phyloP scores from a whole-genome alignment of 768 basidiomycete genomes.

The Serendipita sp. region DNA sequence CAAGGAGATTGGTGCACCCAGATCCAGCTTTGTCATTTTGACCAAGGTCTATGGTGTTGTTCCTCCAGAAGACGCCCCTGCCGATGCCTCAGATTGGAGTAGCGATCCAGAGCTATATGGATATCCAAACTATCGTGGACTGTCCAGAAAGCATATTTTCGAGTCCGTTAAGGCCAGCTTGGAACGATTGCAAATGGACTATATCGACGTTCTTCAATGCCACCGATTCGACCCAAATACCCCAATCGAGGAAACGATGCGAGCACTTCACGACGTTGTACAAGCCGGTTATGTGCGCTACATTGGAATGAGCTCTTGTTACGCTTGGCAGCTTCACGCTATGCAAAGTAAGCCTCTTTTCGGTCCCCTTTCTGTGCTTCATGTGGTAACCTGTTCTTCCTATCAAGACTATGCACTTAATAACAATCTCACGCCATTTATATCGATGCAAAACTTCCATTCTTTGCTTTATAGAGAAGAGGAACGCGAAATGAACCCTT shows the following conservation, averaged over 20 bases:
- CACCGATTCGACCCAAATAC: constrained; percentile 20
- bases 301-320: constrained; percentile 41
- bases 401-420: constrained; percentile 39
- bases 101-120: constrained; percentile 22
- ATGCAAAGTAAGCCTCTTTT: constrained; percentile 32
- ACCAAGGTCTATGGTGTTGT: constrained; percentile 24
- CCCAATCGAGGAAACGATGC: constrained; percentile 31
- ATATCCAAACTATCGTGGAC: constrained; percentile 38
- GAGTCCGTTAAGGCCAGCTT: constrained; percentile 34
- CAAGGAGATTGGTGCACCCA: constrained; percentile 27
- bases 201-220: constrained; percentile 62
- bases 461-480: constrained; percentile 14
- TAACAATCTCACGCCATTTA: constrained; percentile 20
- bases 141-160: constrained; percentile 54
- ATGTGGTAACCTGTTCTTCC: not conserved
- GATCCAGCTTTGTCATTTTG: constrained; percentile 34
- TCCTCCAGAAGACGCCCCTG: constrained; percentile 10
- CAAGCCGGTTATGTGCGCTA: constrained; percentile 46
- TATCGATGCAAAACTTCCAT: constrained; percentile 12
- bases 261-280: constrained; percentile 54
- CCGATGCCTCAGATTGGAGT: constrained; percentile 6
- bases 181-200: constrained; percentile 54
- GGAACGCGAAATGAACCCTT: constrained; percentile 14
- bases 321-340: constrained; percentile 38
- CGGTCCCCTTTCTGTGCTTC: not conserved